Evolutionary conservation across 768 basidiomycete species (phyloP).

Genomic region (Phlegmacium glaucopus): DNA sequence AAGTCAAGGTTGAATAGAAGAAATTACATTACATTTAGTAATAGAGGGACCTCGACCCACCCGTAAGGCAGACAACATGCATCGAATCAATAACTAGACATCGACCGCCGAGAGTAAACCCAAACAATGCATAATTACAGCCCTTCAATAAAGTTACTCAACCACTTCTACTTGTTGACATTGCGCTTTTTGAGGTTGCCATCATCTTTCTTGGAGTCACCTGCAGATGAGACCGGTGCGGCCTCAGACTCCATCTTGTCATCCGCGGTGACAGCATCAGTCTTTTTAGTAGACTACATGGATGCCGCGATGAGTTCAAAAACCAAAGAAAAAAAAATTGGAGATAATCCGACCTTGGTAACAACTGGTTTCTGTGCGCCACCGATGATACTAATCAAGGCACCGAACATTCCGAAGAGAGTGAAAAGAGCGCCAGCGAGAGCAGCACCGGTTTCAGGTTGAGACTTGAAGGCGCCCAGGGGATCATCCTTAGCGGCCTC

Average conservation of each 20-base stretch:
- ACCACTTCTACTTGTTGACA: conserved; percentile 23
- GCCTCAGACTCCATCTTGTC: conserved; percentile 64
- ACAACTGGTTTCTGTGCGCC: conserved; percentile 66
- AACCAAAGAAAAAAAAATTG: conserved; percentile 3
- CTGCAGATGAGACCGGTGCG: conserved; percentile 68
- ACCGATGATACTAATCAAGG: conserved; percentile 76
- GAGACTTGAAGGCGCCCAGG: conserved; percentile 75
- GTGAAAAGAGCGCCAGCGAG: conserved; percentile 73
- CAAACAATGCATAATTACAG: conserved; percentile 10
- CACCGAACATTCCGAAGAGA: conserved; percentile 81
- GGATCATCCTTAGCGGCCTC: conserved; percentile 76
- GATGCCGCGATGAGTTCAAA: conserved; percentile 1
- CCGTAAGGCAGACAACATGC: conserved; percentile 1
- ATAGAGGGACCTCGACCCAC: neutral
- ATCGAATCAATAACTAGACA: conserved; percentile 7
- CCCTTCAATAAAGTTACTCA: conserved; percentile 9
- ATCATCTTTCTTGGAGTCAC: conserved; percentile 73
- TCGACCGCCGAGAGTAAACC: conserved; percentile 1
- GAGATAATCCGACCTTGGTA: conserved; percentile 49
- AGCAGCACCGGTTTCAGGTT: conserved; percentile 84
- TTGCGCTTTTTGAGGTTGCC: conserved; percentile 68
- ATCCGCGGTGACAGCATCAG: conserved; percentile 59
- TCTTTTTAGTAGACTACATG: conserved; percentile 69
- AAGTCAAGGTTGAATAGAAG: no score
- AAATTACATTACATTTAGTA: no score